These are phyloP conservation scores for Eutypa lata DNA, from an alignment of 2,329 filamentous ascomycete genomes.

Conservation along the genomic window DNA sequence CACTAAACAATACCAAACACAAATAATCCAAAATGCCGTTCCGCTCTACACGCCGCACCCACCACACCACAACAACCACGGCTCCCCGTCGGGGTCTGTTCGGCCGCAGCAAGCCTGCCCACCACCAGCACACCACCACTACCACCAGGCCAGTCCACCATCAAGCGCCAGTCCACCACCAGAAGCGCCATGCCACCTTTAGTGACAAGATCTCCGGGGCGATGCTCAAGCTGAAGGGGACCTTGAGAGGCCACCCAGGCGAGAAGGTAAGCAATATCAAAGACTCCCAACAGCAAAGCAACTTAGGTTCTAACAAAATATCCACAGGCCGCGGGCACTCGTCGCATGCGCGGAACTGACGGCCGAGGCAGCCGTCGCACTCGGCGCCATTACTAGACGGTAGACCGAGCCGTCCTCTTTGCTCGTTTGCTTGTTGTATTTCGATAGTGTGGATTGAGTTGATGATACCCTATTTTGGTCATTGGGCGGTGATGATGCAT, in stretches of 20 bases:
- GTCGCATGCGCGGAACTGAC: constrained; percentile 72
- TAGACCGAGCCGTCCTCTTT: neutral
- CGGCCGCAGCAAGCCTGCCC: constrained; percentile 26
- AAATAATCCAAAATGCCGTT: constrained; percentile 30
- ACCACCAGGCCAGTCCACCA: constrained; percentile 22
- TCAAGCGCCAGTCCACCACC: constrained; percentile 49
- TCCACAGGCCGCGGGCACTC: constrained; percentile 64
- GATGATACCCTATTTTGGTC: neutral
- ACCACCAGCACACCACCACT: constrained; percentile 31
- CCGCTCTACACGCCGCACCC: constrained; percentile 23
- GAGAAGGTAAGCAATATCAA: constrained; percentile 55
- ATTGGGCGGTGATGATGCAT: too few species aligned
- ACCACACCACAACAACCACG: constrained; percentile 41
- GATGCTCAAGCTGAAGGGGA: constrained; percentile 69
- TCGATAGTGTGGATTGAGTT: neutral
- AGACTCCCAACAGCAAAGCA: neutral
- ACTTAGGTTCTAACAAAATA: constrained; percentile 3
- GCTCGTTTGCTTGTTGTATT: neutral
- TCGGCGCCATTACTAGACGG: constrained; percentile 2
- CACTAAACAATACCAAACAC: constrained; percentile 2
- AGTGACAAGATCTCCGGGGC: constrained; percentile 78
- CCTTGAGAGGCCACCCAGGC: constrained; percentile 64
- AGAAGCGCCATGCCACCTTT: constrained; percentile 64
- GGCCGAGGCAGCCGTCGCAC: constrained; percentile 53
- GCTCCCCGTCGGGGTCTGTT: constrained; percentile 40